Percentiles rank a stretch among this genome's conserved stretches.
These are phyloP conservation scores for Albophoma yamanashiensis DNA, from an alignment of 2,329 filamentous ascomycete species.

Conservation along the genomic window DNA sequence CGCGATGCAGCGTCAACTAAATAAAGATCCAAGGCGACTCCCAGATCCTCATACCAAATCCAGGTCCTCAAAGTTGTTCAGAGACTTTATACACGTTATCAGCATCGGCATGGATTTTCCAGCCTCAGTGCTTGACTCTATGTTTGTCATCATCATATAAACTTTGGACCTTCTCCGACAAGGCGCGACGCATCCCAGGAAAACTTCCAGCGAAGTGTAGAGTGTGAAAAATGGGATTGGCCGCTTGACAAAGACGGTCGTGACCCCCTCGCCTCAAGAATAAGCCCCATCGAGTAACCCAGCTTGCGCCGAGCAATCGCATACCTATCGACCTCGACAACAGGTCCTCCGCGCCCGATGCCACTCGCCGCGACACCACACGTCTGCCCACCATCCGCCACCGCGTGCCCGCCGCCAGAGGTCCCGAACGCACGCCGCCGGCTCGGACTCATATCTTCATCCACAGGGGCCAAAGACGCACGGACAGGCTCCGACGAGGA, in stretches of 20 bases:
- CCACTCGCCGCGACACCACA: conserved; percentile 34
- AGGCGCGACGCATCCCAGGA: conserved; percentile 12
- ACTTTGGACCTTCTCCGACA: conserved; percentile 36
- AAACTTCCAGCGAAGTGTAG: conserved; percentile 32
- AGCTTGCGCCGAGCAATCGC: conserved; percentile 67
- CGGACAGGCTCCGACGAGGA: conserved; percentile 21
- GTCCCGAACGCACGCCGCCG: conserved; percentile 10
- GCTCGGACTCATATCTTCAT: conserved; percentile 82
- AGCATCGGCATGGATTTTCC: conserved; percentile 18
- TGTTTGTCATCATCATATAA: conserved; percentile 90
- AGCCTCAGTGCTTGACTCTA: conserved; percentile 95
- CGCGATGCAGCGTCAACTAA: background rate
- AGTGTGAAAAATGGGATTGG: conserved; percentile 19
- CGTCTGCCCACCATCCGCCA: conserved; percentile 31
- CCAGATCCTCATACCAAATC: background rate
- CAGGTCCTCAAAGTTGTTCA: conserved; percentile 10
- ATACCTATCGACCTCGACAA: conserved; percentile 98
- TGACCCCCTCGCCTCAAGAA: conserved; percentile 93
- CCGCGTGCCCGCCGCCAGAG: conserved; percentile 5
- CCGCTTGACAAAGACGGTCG: conserved; percentile 10
- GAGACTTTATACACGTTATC: conserved; percentile 19
- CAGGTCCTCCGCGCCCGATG: conserved; percentile 46
- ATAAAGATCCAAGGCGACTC: background rate
- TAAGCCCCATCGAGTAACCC: conserved; percentile 99
- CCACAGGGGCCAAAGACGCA: conserved; percentile 43